Conservation (phyloP, 1,284 basidiomycete species). For the Takashimella koratensis region DNA sequence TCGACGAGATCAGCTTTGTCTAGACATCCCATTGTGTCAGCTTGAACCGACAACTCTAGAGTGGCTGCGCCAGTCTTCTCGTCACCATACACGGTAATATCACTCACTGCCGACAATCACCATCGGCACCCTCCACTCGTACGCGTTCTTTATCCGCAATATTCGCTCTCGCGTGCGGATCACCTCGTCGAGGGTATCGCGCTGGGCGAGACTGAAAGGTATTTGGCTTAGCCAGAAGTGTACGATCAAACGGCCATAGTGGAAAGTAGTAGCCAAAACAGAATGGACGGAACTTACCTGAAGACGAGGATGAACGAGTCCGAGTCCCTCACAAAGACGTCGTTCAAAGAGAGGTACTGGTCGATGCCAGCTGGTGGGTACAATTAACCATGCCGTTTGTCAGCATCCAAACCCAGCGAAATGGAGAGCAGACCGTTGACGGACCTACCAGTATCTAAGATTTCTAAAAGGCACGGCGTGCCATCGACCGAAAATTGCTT, state of each 20-base stretch:
- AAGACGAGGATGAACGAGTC: conserved; percentile 42
- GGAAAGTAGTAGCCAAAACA: background rate
- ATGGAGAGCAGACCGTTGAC: background rate
- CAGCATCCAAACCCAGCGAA: background rate
- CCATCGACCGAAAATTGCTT: conserved; percentile 36
- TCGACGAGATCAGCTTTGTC: conserved; percentile 37
- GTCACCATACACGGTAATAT: background rate
- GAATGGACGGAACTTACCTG: conserved; percentile 18
- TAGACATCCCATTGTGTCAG: conserved; percentile 4
- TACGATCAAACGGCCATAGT: background rate
- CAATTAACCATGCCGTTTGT: background rate
- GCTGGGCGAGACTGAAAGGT: conserved; percentile 21
- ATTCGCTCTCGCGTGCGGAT: conserved; percentile 26
- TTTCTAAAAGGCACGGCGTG: conserved; percentile 32
- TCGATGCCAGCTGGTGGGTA: conserved; percentile 29
- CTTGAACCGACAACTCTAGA: no score
- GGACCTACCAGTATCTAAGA: conserved; percentile 39
- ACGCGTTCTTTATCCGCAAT: conserved; percentile 25
- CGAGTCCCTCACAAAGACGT: conserved; percentile 33
- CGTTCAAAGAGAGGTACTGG: conserved; percentile 32
- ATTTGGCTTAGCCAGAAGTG: background rate
- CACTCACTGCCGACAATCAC: conserved; percentile 43
- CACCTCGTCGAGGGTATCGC: conserved; percentile 34
- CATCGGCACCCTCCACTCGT: conserved; percentile 20
- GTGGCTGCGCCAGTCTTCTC: background rate